Base-by-base conservation (phyloP, 179 eudicot genomes). In the Vitellaria paradoxa region DNA sequence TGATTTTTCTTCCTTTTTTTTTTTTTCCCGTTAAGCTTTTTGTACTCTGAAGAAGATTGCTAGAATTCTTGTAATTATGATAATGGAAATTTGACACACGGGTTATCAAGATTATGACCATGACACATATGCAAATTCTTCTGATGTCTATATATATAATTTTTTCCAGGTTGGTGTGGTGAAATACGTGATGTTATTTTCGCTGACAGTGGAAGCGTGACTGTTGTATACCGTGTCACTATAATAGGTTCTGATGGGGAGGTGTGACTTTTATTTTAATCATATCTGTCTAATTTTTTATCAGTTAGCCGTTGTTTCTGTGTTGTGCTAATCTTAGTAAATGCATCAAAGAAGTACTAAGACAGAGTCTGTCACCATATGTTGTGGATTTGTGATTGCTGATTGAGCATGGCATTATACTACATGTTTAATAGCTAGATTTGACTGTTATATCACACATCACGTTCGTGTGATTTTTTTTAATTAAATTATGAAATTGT, bases 161-260 rank as follows among this genome's bases (percentile, higher is more conserved):
- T 40, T 85, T 45, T 73, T 83, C 77, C 81, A 95, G 99, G 99
- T 79, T 95, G 99, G 99, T 93, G 97, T 84, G 99, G 99, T 75
- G 99, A 95, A 83, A 87, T 95, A 65, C 97, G 99, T 49, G 99
- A 95, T 87, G 97, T 93, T 75, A 93, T 95, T 24, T 95, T 93
- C 78, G 86, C 97, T 68, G 97, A 95, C 74, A 90, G 87, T 83
- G 97, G 97, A 83, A 91, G 89, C 72, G 94, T 95, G 77, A 90
- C 99, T 52, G 99, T 93, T 20, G 93, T 91, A 37, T 95, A 95
- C 84, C 97, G 99, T 77, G 94, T 95, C 68, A 95, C 97, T 17
- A 82, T 95, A 78, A 87, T 94, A 72, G 98, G 98, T 78, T 90
- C 95, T 74, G 98, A 94, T 85, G 98, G 94, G 79, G 97, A 95